A percentile compares a stretch with the other conserved stretches of the same genome.
Evolutionary conservation across 2,329 filamentous ascomycete species (phyloP).

Genomic region (Paramyrothecium roridum): DNA sequence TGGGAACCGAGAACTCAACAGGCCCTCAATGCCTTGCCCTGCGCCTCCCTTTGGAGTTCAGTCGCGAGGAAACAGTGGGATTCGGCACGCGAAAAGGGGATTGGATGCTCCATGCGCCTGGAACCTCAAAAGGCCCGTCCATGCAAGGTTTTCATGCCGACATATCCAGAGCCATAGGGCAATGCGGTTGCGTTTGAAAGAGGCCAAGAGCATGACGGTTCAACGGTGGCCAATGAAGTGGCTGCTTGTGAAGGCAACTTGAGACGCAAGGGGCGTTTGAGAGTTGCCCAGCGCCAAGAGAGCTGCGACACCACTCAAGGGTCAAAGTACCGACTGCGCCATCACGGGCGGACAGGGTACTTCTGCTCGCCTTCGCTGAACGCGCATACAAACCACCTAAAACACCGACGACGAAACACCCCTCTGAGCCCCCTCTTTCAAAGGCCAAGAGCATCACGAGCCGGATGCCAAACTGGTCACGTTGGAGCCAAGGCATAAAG

Average conservation of each 20-base stretch:
- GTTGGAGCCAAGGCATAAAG: background rate
- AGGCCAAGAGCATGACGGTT: background rate
- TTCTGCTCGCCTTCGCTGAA: background rate
- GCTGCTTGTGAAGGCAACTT: background rate
- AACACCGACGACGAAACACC: background rate
- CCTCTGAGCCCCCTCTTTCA: background rate
- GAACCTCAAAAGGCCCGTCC: background rate
- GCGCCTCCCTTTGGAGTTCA: too few species aligned
- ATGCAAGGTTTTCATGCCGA: too few species aligned
- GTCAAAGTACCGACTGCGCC: background rate
- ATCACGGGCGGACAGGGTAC: background rate
- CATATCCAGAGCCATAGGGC: background rate
- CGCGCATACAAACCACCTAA: background rate
- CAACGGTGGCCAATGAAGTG: background rate
- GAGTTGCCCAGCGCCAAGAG: background rate
- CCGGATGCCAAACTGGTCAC: too few species aligned
- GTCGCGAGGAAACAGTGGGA: too few species aligned
- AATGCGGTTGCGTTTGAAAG: background rate
- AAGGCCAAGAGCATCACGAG: background rate
- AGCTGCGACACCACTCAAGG: background rate
- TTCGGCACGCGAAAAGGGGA: too few species aligned
- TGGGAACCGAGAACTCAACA: too few species aligned
- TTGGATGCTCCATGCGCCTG: background rate
- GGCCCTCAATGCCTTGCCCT: too few species aligned
- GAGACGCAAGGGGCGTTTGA: background rate